phyloP scores from a whole-genome alignment of 31 red algal species.

The Endocladia muricata region DNA sequence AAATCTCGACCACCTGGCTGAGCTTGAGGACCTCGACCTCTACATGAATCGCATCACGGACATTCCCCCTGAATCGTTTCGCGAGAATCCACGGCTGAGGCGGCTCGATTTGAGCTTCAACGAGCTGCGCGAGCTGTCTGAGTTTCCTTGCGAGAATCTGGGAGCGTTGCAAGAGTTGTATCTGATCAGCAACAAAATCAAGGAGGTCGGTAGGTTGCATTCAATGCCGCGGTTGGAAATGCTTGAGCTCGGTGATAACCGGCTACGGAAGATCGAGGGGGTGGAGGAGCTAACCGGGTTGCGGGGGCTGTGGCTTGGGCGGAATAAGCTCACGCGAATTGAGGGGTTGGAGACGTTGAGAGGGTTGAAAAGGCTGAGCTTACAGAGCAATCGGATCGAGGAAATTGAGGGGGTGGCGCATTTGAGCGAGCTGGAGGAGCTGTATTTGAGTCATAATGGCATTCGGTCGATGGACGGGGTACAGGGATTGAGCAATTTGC shows the following conservation, averaged over 20 bases:
- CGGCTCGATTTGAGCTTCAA: slow-evolving; percentile 97
- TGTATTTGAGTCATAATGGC: slow-evolving; percentile 96
- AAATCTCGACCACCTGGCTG: slow-evolving; percentile 44
- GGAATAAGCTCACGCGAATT: slow-evolving; percentile 91
- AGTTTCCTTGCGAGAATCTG: slow-evolving; percentile 55
- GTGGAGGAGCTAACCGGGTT: slow-evolving; percentile 39
- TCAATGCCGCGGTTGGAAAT: slow-evolving; percentile 59
- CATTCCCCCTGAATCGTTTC: slow-evolving; percentile 45
- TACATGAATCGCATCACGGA: slow-evolving; percentile 85
- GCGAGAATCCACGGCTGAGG: slow-evolving; percentile 35
- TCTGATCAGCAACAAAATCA: slow-evolving; percentile 92
- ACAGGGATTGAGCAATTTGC: slow-evolving; percentile 58
- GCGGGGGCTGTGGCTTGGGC: slow-evolving; percentile 86
- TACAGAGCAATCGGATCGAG: slow-evolving; percentile 91
- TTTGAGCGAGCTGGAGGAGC: slow-evolving; percentile 65
- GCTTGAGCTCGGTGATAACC: slow-evolving; percentile 96
- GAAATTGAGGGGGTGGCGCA: slow-evolving; percentile 56
- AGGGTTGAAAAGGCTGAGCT: slow-evolving; percentile 54
- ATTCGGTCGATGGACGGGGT: slow-evolving; percentile 71
- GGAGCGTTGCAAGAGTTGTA: slow-evolving; percentile 80
- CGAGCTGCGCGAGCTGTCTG: slow-evolving; percentile 39
- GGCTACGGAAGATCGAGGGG: slow-evolving; percentile 65
- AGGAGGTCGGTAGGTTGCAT: slow-evolving; percentile 35
- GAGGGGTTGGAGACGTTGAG: slow-evolving; percentile 44
- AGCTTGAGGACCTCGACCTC: slow-evolving; percentile 84